phyloP scores from a whole-genome alignment of 129 eudicot genomes.

The Apium graveolens region DNA sequence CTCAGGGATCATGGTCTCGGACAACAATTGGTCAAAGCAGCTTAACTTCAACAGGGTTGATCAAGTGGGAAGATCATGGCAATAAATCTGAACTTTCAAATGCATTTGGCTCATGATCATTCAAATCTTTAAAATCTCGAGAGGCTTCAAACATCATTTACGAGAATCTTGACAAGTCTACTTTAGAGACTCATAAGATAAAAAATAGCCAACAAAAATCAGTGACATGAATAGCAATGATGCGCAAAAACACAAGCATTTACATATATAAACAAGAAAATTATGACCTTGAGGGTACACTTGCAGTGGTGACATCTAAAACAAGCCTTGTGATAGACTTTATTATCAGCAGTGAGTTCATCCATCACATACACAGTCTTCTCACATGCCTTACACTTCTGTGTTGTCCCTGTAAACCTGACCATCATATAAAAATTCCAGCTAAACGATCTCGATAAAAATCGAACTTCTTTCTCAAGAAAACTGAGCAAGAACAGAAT shows the following conservation, averaged over 20 bases:
- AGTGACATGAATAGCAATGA: not conserved
- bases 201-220: not conserved
- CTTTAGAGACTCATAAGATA: not conserved
- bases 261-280: not conserved
- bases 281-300: conserved; percentile 81
- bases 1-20: not conserved
- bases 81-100: not conserved
- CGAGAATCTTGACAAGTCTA: not conserved
- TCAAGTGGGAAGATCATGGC: conserved; percentile 1
- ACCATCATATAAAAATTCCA: conserved; percentile 30
- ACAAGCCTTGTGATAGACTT: conserved; percentile 72
- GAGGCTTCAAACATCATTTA: not conserved
- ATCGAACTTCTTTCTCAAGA: not conserved
- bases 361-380: conserved; percentile 93
- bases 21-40: not conserved
- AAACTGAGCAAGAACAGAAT: not conserved
- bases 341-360: conserved; percentile 79
- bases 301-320: conserved; percentile 98
- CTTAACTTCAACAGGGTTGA: not conserved
- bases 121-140: not conserved
- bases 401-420: conserved; percentile 69
- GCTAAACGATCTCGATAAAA: not conserved
- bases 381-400: conserved; percentile 93
- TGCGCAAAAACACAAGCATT: not conserved
- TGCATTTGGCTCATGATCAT: not conserved